A percentile compares a stretch with the other conserved stretches of the same genome.
Evolutionary conservation across 345 rosid species (phyloP).

Genomic region (Citrus cavaleriei): DNA sequence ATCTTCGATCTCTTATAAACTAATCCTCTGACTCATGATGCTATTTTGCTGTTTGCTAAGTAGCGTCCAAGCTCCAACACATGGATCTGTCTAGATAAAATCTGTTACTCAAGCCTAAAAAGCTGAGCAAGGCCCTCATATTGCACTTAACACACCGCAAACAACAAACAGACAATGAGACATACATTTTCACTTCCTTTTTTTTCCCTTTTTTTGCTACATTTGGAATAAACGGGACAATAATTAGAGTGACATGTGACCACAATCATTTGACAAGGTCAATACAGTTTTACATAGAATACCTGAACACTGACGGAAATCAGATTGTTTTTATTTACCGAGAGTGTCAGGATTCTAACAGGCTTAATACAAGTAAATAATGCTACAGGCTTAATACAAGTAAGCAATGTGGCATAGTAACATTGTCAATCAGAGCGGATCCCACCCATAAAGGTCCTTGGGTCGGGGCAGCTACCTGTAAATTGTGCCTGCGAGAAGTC

Average conservation of each 20-base stretch:
- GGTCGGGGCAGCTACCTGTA: slow-evolving; percentile 81
- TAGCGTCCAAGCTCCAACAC: no score
- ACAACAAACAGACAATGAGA: background rate
- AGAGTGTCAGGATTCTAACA: background rate
- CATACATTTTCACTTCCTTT: background rate
- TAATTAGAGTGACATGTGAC: background rate
- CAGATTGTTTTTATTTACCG: slow-evolving; percentile 6
- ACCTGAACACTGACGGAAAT: background rate
- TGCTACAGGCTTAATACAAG: background rate
- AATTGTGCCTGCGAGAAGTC: slow-evolving; percentile 98
- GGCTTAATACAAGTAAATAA: background rate
- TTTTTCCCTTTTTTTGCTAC: background rate
- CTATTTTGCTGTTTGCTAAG: no score
- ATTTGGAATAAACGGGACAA: background rate
- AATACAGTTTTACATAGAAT: background rate
- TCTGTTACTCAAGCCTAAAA: background rate
- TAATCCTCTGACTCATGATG: no score
- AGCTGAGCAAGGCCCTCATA: background rate
- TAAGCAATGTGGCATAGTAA: slow-evolving; percentile 7
- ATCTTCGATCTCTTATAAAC: background rate
- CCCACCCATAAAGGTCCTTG: slow-evolving; percentile 92
- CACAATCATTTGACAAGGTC: background rate
- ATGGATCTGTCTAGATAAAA: no score
- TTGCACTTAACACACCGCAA: background rate
- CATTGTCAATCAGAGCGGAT: slow-evolving; percentile 51